Base-by-base conservation (phyloP, 1,284 basidiomycete genomes). In the Leccinum solheimii region DNA sequence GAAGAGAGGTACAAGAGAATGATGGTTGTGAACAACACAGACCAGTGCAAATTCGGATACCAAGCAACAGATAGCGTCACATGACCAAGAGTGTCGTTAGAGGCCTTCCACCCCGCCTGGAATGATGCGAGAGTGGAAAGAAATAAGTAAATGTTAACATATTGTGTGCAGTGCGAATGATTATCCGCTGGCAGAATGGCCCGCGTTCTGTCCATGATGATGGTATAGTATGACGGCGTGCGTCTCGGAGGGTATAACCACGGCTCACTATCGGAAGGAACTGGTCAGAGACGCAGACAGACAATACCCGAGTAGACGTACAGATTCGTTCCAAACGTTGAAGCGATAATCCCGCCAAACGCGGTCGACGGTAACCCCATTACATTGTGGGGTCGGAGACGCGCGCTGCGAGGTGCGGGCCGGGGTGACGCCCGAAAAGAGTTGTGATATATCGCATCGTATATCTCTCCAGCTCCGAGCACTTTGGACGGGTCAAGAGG, bases 401-500 rank as follows among this genome's bases (percentile, higher is more conserved):
- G 75, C 66, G 11, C 71, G 66, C 43, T 67, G 70, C 59, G 70
- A 69, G 49, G 73, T 71, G 66, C 72, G 77, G 61, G 68, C 64
- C 57, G 63, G 65, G 48, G 65, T 66, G 16, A 68, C 75, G 57
- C 77, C 75, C 7, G 80, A 76, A 68, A 88, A 87, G 43, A 88
- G 75, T 55, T 83, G 83, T 34, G 87, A 88, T 59, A 87, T 79
- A 38, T 80, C 75, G 70, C 86, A 87, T 54, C 78, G 80, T 40
- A 85, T 79, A 66, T 90, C 85, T 68, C 85, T 78, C 87, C 88
- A 90, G 62, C 84, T 80, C 64, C 83, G 80, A 53, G 86, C 87
- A 48, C 87, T 89, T 64, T 11, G 43, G 16, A 38, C 23, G 45
- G 58, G 51, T 64, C 27, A 67, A 57, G 61, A 54, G 21, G 56